Base-by-base conservation (phyloP, 2,329 filamentous ascomycete genomes). In the Arachnomyces sp. region DNA sequence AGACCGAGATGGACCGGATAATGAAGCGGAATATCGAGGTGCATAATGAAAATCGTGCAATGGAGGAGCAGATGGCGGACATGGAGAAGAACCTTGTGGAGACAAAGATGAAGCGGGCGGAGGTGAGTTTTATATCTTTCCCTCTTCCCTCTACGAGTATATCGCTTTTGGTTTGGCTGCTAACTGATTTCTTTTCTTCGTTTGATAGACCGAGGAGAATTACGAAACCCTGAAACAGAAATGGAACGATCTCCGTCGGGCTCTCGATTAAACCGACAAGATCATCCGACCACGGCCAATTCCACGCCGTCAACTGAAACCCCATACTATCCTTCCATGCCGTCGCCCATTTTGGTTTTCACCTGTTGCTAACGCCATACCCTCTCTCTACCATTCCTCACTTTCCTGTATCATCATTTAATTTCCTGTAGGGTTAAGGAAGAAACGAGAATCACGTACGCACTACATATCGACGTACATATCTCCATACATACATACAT, bases 1-100 rank as follows among this genome's bases (percentile, higher is more conserved):
- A 84, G 59, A 75, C 77, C 8, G 90, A 96, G 64, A 89, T 94
- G 67, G 89, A 95, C 40, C 78, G 84, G 39, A 79, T 96, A 54
- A 92, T 96, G 83, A 81, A 87, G 62, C 79, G 88, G 45, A 96
- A 96, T 59, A 77, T 84, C 47, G 87, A 93, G 55, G 89, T 96
- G 6, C 89, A 96, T 56, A 88, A 94, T 52, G 87, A 95, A 67
- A 98, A 96, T 56, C 75, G 84, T 44, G 78, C 74, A 43, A 68
- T 98, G 51, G 89, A 95, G 64, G 90, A 94, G 58, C 86, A 92
- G 55, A 77, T 95, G 75, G 75, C 78, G 4, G 88, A 95, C 52
- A 85, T 96, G 71, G 92, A 96, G 70, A 85, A 89, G 63, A 81
- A 88, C 61, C 70, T 98, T 50, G 90, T 98, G 47, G 79, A 83